Conservation (phyloP, 208 protist species). For the Trypanosoma avium region DNA sequence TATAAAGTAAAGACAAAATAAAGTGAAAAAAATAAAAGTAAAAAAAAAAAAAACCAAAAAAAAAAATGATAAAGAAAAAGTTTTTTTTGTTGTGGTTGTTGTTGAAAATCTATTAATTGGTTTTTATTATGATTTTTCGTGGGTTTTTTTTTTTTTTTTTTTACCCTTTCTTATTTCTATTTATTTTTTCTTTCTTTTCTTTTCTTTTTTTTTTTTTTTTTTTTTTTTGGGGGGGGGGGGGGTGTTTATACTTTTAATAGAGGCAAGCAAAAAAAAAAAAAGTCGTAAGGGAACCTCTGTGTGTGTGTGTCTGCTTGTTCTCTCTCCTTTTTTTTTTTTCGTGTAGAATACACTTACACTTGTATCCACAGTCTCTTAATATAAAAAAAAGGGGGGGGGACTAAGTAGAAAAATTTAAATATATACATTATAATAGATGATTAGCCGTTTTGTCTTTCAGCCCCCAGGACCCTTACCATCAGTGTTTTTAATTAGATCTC, state of each 20-base stretch:
- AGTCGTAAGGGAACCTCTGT: too few species aligned
- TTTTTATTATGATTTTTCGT: background rate
- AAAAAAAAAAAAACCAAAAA: too few species aligned
- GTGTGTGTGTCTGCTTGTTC: too few species aligned
- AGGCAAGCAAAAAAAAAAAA: too few species aligned
- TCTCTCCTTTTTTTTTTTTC: too few species aligned
- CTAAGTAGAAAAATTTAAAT: background rate
- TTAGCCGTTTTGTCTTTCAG: slow-evolving; percentile 63
- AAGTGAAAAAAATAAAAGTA: too few species aligned
- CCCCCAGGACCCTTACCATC: slow-evolving; percentile 30
- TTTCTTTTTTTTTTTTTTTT: slow-evolving; percentile 11
- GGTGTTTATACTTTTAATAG: too few species aligned
- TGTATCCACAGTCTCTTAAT: too few species aligned
- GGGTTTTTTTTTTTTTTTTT: background rate
- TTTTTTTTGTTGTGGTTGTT: background rate
- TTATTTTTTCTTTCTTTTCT: slow-evolving; percentile 16
- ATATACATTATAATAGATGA: too few species aligned
- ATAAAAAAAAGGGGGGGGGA: slow-evolving; percentile 17
- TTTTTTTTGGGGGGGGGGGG: slow-evolving; percentile 1
- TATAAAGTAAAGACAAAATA: too few species aligned
- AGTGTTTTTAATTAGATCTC: slow-evolving; percentile 34
- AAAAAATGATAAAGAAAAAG: background rate
- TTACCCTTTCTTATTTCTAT: background rate
- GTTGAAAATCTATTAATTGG: background rate
- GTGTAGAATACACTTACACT: too few species aligned